These are phyloP conservation scores for Polytolypa hystricis DNA, from an alignment of 2,329 filamentous ascomycete species.

Conservation along the genomic window DNA sequence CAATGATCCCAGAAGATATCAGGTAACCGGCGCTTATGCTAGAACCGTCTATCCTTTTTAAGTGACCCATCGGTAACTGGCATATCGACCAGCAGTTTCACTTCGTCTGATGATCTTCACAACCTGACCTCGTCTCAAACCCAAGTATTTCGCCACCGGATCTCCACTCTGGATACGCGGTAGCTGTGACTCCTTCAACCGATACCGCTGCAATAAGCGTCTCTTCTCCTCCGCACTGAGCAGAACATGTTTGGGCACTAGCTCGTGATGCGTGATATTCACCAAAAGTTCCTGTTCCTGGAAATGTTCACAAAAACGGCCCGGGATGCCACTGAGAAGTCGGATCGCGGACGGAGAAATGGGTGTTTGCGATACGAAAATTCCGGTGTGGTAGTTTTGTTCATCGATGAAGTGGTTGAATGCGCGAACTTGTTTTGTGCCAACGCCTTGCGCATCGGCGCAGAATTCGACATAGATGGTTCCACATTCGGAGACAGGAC, in stretches of 20 bases:
- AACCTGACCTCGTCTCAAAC: slow-evolving; percentile 80
- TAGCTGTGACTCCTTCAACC: slow-evolving; percentile 93
- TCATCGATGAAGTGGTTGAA: slow-evolving; percentile 75
- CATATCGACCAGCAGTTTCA: slow-evolving; percentile 92
- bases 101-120: slow-evolving; percentile 96
- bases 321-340: slow-evolving; percentile 66
- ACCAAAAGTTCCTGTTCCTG: slow-evolving; percentile 90
- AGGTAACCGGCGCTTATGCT: too few relatives aligned
- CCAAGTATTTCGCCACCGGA: slow-evolving; percentile 84
- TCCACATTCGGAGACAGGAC: slow-evolving; percentile 63
- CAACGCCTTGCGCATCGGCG: slow-evolving; percentile 58
- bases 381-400: slow-evolving; percentile 76
- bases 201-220: slow-evolving; percentile 75
- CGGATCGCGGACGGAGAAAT: slow-evolving; percentile 83
- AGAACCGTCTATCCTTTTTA: slow-evolving; percentile 15
- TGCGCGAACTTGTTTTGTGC: slow-evolving; percentile 81
- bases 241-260: slow-evolving; percentile 87
- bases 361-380: slow-evolving; percentile 74
- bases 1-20: too few relatives aligned
- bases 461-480: slow-evolving; percentile 92
- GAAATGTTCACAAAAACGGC: slow-evolving; percentile 84
- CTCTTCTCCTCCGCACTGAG: slow-evolving; percentile 84
- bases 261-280: slow-evolving; percentile 95
- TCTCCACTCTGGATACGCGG: slow-evolving; percentile 85
- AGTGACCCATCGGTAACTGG: slow-evolving; percentile 71